Evolutionary conservation across 768 basidiomycete genomes (phyloP).

Genomic region (Kwoniella dendrophila): DNA sequence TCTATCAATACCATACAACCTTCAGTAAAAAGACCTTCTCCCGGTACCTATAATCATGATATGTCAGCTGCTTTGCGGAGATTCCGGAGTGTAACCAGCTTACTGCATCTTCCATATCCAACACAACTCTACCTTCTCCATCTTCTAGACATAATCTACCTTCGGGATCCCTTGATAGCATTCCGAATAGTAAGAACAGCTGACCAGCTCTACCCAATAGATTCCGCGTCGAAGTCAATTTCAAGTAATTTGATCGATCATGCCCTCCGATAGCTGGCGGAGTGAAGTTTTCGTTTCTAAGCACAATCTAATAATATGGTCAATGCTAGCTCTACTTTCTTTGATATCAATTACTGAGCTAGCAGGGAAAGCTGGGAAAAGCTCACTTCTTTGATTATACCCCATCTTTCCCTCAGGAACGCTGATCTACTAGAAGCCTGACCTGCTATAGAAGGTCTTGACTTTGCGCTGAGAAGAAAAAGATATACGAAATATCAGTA

Average conservation of each 20-base stretch:
- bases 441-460: conserved; percentile 72
- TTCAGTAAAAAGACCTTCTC: conserved; percentile 94
- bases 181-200: conserved; percentile 88
- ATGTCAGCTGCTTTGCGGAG: not conserved
- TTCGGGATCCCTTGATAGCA: conserved; percentile 86
- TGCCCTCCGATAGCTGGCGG: conserved; percentile 89
- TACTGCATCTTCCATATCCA: conserved; percentile 86
- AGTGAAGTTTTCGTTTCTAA: conserved; percentile 96
- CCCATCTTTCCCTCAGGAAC: conserved; percentile 79
- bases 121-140: conserved; percentile 81
- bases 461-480: conserved; percentile 63
- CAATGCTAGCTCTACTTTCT: not conserved
- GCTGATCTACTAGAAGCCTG: conserved; percentile 77
- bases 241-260: conserved; percentile 83
- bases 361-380: not conserved
- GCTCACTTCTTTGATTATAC: conserved; percentile 77
- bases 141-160: conserved; percentile 91
- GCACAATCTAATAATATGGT: conserved; percentile 62
- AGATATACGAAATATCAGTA: no score
- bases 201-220: conserved; percentile 85
- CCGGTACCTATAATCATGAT: conserved; percentile 67
- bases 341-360: not conserved
- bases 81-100: conserved; percentile 39
- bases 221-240: conserved; percentile 93
- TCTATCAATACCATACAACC: conserved; percentile 93